Conservation (phyloP, 306 rosid genomes). For the Alnus rubra region DNA sequence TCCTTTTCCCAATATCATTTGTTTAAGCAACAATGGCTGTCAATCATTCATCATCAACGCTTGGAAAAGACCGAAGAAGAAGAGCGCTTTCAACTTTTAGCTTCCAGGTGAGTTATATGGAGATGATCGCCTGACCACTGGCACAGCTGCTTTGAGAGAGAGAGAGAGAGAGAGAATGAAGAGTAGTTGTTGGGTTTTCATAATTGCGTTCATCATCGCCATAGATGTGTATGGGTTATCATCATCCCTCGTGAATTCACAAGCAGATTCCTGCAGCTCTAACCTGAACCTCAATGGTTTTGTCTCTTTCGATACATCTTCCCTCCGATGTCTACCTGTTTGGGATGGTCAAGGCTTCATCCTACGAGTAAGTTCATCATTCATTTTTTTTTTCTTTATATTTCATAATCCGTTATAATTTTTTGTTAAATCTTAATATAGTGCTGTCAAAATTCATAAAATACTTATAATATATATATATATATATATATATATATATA, state of each 20-base stretch:
- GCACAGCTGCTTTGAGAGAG: slow-evolving; percentile 9
- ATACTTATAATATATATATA: too few species aligned
- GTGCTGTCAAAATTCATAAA: too few species aligned
- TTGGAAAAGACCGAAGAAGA: not conserved
- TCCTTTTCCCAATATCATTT: not conserved
- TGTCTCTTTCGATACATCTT: slow-evolving; percentile 54
- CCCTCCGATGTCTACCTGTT: slow-evolving; percentile 55
- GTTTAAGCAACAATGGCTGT: not conserved
- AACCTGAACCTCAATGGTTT: slow-evolving; percentile 43
- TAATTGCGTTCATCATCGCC: slow-evolving; percentile 13
- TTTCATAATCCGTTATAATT: too few species aligned
- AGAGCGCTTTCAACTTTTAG: slow-evolving; percentile 23
- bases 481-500: too few species aligned
- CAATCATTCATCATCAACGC: not conserved
- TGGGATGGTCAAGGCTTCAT: slow-evolving; percentile 65
- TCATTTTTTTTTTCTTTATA: too few species aligned
- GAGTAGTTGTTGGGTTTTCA: too few species aligned
- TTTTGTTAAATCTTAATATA: too few species aligned
- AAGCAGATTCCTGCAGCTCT: slow-evolving; percentile 58
- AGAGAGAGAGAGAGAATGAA: slow-evolving; percentile 36
- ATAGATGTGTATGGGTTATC: slow-evolving; percentile 42
- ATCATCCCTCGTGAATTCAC: slow-evolving; percentile 36
- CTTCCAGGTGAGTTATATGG: slow-evolving; percentile 7
- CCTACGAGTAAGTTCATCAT: slow-evolving; percentile 61
- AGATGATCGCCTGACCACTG: slow-evolving; percentile 3